Percentiles rank a stretch among this genome's conserved stretches.
Conservation (phyloP, 1,139 yeast genomes). For the Hanseniaspora gamundiae region DNA sequence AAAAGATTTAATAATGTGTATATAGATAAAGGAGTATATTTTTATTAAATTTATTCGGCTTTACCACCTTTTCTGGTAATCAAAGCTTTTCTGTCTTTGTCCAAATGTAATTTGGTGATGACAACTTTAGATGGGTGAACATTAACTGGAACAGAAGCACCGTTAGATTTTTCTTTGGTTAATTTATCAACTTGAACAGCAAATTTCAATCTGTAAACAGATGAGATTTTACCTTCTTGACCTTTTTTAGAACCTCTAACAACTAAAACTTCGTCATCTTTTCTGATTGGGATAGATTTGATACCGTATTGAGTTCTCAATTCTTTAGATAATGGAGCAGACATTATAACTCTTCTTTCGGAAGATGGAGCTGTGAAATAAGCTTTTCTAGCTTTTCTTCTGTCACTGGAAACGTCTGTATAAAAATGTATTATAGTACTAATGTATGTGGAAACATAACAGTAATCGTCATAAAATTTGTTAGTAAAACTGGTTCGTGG, state of each 20-base stretch:
- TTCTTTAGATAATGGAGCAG: slow-evolving; percentile 99
- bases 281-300: slow-evolving; percentile 95
- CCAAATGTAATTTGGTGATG: slow-evolving; percentile 95
- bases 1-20: background rate
- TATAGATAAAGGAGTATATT: background rate
- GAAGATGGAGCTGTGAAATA: slow-evolving; percentile 97
- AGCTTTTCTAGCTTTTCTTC: slow-evolving; percentile 99
- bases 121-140: slow-evolving; percentile 98
- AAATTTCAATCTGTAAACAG: slow-evolving; percentile 98
- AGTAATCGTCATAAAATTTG: no score
- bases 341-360: slow-evolving; percentile 87
- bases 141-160: slow-evolving; percentile 96
- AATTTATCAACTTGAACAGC: slow-evolving; percentile 95
- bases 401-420: slow-evolving; percentile 95
- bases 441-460: no score
- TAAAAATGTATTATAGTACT: slow-evolving; percentile 16
- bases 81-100: slow-evolving; percentile 98
- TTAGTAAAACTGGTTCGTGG: no score
- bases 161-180: slow-evolving; percentile 96
- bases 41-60: slow-evolving; percentile 39
- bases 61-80: slow-evolving; percentile 89
- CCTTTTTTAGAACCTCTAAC: slow-evolving; percentile 99
- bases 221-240: slow-evolving; percentile 95
- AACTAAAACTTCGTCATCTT: slow-evolving; percentile 91
- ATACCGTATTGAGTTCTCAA: slow-evolving; percentile 95